phyloP scores from a whole-genome alignment of 306 rosid species.

The Quercus parvula region DNA sequence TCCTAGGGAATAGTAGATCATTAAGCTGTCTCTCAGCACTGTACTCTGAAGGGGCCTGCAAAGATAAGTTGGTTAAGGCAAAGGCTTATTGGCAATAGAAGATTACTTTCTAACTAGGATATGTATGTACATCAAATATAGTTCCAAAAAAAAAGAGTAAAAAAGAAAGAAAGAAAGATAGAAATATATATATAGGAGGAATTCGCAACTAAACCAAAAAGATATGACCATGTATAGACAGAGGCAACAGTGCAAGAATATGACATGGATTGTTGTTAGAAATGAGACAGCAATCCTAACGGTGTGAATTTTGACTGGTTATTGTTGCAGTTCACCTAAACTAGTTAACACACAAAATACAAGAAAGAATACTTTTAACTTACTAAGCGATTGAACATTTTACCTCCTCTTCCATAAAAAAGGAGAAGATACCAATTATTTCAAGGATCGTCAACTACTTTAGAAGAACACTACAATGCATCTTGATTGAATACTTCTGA shows the following conservation, averaged over 20 bases:
- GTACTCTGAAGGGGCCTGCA: constrained; percentile 85
- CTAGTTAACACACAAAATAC: background rate
- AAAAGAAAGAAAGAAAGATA: background rate
- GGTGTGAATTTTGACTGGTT: background rate
- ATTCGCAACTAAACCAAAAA: background rate
- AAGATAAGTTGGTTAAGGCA: constrained; percentile 10
- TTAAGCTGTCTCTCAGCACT: constrained; percentile 86
- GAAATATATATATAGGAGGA: too few species aligned
- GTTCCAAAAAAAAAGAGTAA: background rate
- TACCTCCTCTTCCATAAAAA: background rate
- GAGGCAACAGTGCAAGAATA: background rate
- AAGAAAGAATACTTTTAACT: background rate
- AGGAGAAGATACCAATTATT: background rate
- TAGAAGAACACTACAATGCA: background rate
- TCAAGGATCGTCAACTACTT: background rate
- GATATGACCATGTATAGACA: background rate
- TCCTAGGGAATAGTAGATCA: constrained; percentile 73
- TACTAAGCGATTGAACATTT: background rate
- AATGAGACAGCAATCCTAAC: background rate
- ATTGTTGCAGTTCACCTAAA: background rate
- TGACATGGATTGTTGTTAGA: background rate
- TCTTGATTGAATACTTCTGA: background rate
- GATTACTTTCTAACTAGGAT: background rate
- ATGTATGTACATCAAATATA: background rate
- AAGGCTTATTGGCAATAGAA: constrained; percentile 15